Evolutionary conservation across 2,329 filamentous ascomycete genomes (phyloP).

Genomic region (Sporothrix pseudoabietina): DNA sequence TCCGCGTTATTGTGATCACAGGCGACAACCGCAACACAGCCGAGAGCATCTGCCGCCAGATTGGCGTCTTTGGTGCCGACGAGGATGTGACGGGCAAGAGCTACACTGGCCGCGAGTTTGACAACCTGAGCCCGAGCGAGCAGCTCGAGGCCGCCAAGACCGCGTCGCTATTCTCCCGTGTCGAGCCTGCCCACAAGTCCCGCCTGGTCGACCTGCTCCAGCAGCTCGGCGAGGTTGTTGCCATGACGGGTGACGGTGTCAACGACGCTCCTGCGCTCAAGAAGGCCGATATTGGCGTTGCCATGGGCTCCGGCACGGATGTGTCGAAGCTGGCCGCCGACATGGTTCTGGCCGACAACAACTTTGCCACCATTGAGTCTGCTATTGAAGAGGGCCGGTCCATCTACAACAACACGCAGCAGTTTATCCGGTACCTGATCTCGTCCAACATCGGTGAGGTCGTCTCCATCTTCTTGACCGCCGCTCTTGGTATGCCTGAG

Average conservation of each 20-base stretch:
- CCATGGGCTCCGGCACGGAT: slow-evolving; percentile 97
- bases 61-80: slow-evolving; percentile 78
- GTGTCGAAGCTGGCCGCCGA: slow-evolving; percentile 95
- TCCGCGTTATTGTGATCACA: slow-evolving; percentile 96
- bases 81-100: slow-evolving; percentile 88
- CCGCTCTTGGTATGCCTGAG: slow-evolving; percentile 95
- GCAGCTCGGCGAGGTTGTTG: slow-evolving; percentile 88
- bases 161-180: slow-evolving; percentile 92
- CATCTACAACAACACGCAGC: slow-evolving; percentile 99
- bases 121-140: slow-evolving; percentile 75
- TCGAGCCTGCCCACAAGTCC: slow-evolving; percentile 96
- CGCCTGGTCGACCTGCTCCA: slow-evolving; percentile 96
- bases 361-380: slow-evolving; percentile 96
- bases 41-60: slow-evolving; percentile 95
- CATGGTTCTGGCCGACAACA: slow-evolving; percentile 98
- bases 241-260: slow-evolving; percentile 98
- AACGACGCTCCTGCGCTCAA: slow-evolving; percentile 97
- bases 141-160: slow-evolving; percentile 81
- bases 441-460: slow-evolving; percentile 99
- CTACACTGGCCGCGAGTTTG: slow-evolving; percentile 93
- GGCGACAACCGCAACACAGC: slow-evolving; percentile 98
- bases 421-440: slow-evolving; percentile 98
- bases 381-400: slow-evolving; percentile 96
- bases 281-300: slow-evolving; percentile 98
- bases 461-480: slow-evolving; percentile 97